A percentile compares a stretch with the other conserved stretches of the same genome.
These are phyloP conservation scores for Rhizophlyctis rosea DNA, from an alignment of 192 early-diverging fungal genomes.

Conservation along the genomic window DNA sequence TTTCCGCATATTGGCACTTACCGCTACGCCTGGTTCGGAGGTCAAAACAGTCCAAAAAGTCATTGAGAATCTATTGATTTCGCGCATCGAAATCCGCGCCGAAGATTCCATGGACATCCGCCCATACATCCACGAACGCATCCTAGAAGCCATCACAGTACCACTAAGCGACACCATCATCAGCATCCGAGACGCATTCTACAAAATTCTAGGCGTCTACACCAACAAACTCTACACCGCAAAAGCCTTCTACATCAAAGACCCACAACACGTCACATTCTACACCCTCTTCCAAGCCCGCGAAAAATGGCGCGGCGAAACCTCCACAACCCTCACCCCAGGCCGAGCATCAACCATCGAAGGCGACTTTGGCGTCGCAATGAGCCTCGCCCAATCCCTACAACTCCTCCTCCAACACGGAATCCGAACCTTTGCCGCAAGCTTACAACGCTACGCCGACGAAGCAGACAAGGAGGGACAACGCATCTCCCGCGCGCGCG, in stretches of 20 bases:
- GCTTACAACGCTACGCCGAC: conserved; percentile 9
- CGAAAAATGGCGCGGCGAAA: conserved; percentile 25
- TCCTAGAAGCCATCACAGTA: conserved; percentile 64
- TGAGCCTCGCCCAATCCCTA: conserved; percentile 32
- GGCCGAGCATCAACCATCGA: conserved; percentile 28
- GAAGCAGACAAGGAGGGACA: conserved; percentile 12
- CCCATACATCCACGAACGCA: conserved; percentile 66
- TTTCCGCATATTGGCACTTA: conserved; percentile 81
- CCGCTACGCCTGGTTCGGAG: conserved; percentile 81
- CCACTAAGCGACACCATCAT: conserved; percentile 47
- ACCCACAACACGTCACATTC: conserved; percentile 29
- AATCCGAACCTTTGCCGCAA: conserved; percentile 14
- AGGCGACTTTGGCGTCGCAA: conserved; percentile 55
- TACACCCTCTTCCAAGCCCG: conserved; percentile 44
- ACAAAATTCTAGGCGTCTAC: conserved; percentile 31
- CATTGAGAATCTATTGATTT: conserved; percentile 71
- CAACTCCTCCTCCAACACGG: conserved; percentile 38
- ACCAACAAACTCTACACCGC: conserved; percentile 42
- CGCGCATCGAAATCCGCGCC: conserved; percentile 77
- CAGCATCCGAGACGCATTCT: conserved; percentile 41
- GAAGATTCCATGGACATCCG: conserved; percentile 84
- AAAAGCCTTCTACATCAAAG: conserved; percentile 40
- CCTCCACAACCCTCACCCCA: conserved; percentile 10
- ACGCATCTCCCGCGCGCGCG: conserved; percentile 13
- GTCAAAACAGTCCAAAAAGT: conserved; percentile 70